These are phyloP conservation scores for Pyrenopolyporus hunteri DNA, from an alignment of 495 filamentous ascomycete genomes.

Conservation along the genomic window DNA sequence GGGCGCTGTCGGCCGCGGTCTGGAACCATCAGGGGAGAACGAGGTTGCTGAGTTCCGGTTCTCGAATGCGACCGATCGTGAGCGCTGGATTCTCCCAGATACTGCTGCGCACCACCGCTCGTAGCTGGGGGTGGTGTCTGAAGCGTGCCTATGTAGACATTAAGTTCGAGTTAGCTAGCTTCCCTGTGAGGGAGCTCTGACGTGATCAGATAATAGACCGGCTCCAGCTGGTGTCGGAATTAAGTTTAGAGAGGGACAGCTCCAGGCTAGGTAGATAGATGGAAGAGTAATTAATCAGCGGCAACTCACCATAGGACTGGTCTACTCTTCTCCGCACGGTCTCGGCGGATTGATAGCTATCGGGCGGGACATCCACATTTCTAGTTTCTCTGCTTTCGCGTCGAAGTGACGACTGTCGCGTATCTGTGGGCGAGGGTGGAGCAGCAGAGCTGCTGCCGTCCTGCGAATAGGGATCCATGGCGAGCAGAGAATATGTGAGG, in stretches of 20 bases:
- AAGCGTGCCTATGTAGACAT: slow-evolving; percentile 44
- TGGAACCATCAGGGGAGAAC: slow-evolving; percentile 62
- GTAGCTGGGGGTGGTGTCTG: slow-evolving; percentile 40
- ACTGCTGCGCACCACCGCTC: slow-evolving; percentile 24
- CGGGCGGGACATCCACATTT: slow-evolving; percentile 40
- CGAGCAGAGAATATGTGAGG: slow-evolving; percentile 13
- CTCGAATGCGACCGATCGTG: slow-evolving; percentile 45
- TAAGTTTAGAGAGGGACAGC: slow-evolving; percentile 20
- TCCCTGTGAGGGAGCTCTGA: background rate
- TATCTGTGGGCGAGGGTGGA: slow-evolving; percentile 51
- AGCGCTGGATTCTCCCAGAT: slow-evolving; percentile 40
- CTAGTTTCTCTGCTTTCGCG: slow-evolving; percentile 39
- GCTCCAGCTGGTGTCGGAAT: slow-evolving; percentile 5
- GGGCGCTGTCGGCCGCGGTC: slow-evolving; percentile 62
- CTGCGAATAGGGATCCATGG: slow-evolving; percentile 50
- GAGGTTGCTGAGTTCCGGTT: slow-evolving; percentile 35
- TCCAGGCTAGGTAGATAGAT: slow-evolving; percentile 17
- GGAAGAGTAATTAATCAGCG: background rate
- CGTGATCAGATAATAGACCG: slow-evolving; percentile 19
- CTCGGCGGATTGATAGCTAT: slow-evolving; percentile 55
- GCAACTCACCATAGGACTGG: slow-evolving; percentile 52
- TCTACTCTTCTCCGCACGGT: slow-evolving; percentile 56
- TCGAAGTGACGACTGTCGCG: slow-evolving; percentile 44
- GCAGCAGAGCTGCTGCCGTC: slow-evolving; percentile 39
- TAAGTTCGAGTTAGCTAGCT: slow-evolving; percentile 32